A percentile compares a stretch with the other conserved stretches of the same genome.
phyloP scores from a whole-genome alignment of 106 monocot species.

The Chionographis japonica region DNA sequence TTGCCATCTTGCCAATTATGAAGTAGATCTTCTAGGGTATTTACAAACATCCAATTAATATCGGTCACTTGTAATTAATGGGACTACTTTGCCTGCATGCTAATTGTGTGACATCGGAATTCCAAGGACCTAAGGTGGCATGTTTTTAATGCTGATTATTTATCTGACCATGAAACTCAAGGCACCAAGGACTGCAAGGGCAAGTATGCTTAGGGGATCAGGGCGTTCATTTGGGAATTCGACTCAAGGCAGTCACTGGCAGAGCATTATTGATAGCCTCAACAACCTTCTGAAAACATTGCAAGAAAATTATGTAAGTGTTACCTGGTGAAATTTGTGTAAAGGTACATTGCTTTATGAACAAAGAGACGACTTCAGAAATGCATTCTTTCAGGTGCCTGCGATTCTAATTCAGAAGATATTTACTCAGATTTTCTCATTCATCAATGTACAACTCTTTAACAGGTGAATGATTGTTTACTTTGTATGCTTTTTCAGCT shows the following conservation, averaged over 20 bases:
- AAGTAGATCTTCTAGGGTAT: no score
- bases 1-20: no score
- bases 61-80: no score
- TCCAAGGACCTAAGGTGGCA: no score
- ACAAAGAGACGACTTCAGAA: no score
- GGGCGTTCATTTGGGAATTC: conserved; percentile 71
- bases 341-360: neutral
- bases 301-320: conserved; percentile 86
- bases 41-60: no score
- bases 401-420: conserved; percentile 60
- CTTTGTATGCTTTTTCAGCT: neutral
- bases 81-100: no score
- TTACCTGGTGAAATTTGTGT: conserved; percentile 1
- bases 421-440: conserved; percentile 83
- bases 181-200: conserved; percentile 74
- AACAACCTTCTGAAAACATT: conserved; percentile 62
- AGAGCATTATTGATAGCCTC: conserved; percentile 67
- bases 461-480: conserved; percentile 49
- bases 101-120: no score
- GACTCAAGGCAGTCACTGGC: conserved; percentile 62
- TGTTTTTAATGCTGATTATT: no score
- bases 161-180: conserved; percentile 15
- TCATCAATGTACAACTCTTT: conserved; percentile 93
- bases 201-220: conserved; percentile 54
- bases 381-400: conserved; percentile 57